Evolutionary conservation across 495 filamentous ascomycete species (phyloP), one percentile per base, ranked within the genome.

Genomic region (Pyronema omphalodes): DNA sequence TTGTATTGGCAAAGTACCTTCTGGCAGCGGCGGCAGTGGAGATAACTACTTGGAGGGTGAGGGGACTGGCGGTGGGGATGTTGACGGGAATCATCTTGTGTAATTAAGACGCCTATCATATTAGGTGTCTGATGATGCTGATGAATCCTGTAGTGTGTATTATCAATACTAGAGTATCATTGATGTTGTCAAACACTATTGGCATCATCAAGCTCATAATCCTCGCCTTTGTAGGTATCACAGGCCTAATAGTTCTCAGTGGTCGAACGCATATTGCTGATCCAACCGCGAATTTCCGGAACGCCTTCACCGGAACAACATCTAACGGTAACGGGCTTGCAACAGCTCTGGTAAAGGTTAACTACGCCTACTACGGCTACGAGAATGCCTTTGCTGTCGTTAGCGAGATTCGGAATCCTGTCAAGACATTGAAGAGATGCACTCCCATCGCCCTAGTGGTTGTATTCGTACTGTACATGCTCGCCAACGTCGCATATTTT

Each of bases 11-110:
- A 11, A 75, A 73, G 58, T 82, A 80, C 23, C 23, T 29, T 68
- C 67, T 84, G 1, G 76, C 73, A n/a, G 23, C 23, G 23, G 81
- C 78, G 82, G 83, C 2, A 82, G 82, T 14, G 73, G 77, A 37
- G 86, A 86, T 66, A 78, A 86, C 34, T 88, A 88, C 58, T 75
- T 87, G 50, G 83, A 88, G 59, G 82, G 79, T 65, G 78, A 78
- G 81, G 49, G 79, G 77, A 29, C 33, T 55, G 34, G 43, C 44
- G 9, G 12, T 35, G n/a, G 19, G n/a, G 14, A 11, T 17, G 14
- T 36, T 6, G 11, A 35, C 36, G 43, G 18, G 34, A 15, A 11
- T 12, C 35, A 12, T 45, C 37, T 19, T n/a, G 23, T 23, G 29
- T 5, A 53, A 15, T 3, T 6, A 14, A 43, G 23, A 29, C 23